Conservation (phyloP, 164 flowering plant species). For the Tetracentron sinense region DNA sequence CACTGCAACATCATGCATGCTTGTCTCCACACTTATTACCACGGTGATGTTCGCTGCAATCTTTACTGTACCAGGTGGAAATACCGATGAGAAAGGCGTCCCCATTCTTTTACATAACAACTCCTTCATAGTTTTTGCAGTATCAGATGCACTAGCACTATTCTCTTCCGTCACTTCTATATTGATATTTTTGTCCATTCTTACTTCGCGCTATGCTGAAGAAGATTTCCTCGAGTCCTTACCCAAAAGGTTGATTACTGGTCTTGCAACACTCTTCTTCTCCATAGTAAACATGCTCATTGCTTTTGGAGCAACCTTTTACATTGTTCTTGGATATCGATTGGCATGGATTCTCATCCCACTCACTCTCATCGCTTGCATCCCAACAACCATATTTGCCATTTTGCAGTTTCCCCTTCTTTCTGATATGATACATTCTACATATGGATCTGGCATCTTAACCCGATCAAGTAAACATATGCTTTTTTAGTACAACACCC, state of each 20-base stretch:
- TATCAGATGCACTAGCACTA: conserved; percentile 30
- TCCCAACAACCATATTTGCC: conserved; percentile 6
- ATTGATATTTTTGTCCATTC: conserved; percentile 37
- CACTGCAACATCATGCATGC: conserved; percentile 35
- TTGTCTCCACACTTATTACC: conserved; percentile 40
- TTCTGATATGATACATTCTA: conserved; percentile 4
- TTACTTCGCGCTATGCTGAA: conserved; percentile 41
- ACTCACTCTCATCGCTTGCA: no score
- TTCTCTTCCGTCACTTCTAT: conserved; percentile 31
- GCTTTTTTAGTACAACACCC: no score
- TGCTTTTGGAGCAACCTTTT: conserved; percentile 20
- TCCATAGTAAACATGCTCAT: conserved; percentile 26
- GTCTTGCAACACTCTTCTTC: conserved; percentile 18
- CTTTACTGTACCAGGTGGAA: conserved; percentile 42
- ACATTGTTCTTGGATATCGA: conserved; percentile 11
- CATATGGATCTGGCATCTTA: conserved; percentile 11
- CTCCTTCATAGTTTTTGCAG: conserved; percentile 25
- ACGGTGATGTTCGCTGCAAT: conserved; percentile 38
- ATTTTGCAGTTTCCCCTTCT: conserved; percentile 8
- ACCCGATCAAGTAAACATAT: no score
- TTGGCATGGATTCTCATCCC: conserved; percentile 1
- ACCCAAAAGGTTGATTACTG: conserved; percentile 27
- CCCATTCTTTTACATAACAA: conserved; percentile 15
- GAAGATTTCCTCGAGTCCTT: conserved; percentile 29
- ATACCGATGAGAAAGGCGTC: conserved; percentile 11